Evolutionary conservation across 306 rosid species (phyloP), one percentile per base, ranked within the genome.

Genomic region (Trifolium fragiferum): DNA sequence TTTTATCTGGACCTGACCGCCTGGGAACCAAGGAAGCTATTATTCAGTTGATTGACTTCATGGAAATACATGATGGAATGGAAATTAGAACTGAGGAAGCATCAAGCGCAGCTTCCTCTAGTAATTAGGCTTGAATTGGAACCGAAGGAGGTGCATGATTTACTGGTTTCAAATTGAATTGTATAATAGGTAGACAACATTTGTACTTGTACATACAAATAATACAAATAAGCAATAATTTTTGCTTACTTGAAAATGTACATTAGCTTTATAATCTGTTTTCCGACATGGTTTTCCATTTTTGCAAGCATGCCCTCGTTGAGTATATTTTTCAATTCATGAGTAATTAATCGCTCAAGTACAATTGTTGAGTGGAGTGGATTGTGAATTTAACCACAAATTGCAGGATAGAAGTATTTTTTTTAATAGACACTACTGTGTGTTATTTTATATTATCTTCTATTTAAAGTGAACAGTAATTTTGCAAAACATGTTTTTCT

Each of bases 1-100:
- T 81, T 70, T 70, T 81, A 64, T 23, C 13, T 21, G 11, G 27
- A 15, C 40, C n/a, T 32, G 41, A 30, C 3, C 7, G 73, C 21
- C 37, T 76, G 53, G 84, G 78, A 62, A 63, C 70, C 6, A 64
- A 55, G 70, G 84, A 75, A 70, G 67, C 68, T 37, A 43, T 54
- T 16, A 8, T 1, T 7, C 7, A 4, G 65, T 54, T 81, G 60
- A 27, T n/a, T 62, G n/a, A 0, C 2, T 47, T 72, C 25, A 15
- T 71, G 10, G 10, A 15, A 15, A 11, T 14, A 19, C 32, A 40
- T 5, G 58, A 30, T 43, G 78, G 6, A 3, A 37, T 49, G 76
- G 14, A 23, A 55, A 55, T 15, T 32, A 13, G 11, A 15, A 32
- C 41, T 47, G 8, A 6, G 19, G 6, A 54, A 58, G 51, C 70